Base-by-base conservation (phyloP, 2,329 filamentous ascomycete genomes). In the Diaporthe batatas region DNA sequence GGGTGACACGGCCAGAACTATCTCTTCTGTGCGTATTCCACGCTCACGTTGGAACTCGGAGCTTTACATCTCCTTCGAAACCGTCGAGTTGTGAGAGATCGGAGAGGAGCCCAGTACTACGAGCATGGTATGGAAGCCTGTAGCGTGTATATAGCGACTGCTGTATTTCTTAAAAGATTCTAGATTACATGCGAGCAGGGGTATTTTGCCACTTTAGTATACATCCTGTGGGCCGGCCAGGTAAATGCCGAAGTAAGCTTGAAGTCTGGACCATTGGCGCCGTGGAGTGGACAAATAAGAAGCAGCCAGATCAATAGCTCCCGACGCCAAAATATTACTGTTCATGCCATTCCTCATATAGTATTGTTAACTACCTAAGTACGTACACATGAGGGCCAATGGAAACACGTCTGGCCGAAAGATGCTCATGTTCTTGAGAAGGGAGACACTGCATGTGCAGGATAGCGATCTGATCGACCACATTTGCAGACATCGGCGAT, bases 281-380 rank as follows among this genome's bases (percentile, higher is more conserved):
- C 39, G 14, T 49, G 16, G 34, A 32, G 18, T 32, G 58, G 42
- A 23, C 58, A 64, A 64, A 49, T 47, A n/a, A 47, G 32, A 18
- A 47, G 25, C 18, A 49, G 58, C 14, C 23, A 64, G 8, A 49
- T 47, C 39, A 21, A 21, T 64, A 64, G 58, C 32, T 25, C 42
- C 58, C 25, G 58, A 16, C 25, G 25, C 58, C 58, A 64, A 64
- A 64, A 64, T 64, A 64, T 64, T 49, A 64, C 58, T 21, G 18
- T 64, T n/a, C 6, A 21, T 49, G 5, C 32, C 42, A n/a, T 16
- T 6, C 8, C 14, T n/a, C 3, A 34, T 23, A 42, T 3, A 18
- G 39, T 11, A 62, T 18, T 29, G 12, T 32, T 12, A 16, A 62
- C 3, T 47, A 16, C 23, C 21, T 12, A 16, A 47, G 3, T 47